These are phyloP conservation scores for Spergularia marina DNA, from an alignment of 148 eudicot species.

Conservation along the genomic window DNA sequence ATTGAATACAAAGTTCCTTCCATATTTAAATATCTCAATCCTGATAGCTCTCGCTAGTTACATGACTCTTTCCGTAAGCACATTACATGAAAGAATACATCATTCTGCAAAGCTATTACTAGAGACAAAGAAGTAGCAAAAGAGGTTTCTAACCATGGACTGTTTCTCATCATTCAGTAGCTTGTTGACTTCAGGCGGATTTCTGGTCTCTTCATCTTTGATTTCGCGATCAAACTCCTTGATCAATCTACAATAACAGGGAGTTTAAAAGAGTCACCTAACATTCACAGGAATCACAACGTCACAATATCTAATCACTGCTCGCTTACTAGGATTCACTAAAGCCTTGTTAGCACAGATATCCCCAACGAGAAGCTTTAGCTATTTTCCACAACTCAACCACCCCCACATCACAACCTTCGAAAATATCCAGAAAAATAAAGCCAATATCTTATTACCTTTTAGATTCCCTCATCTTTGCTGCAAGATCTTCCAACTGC, in stretches of 20 bases:
- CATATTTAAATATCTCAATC: not conserved
- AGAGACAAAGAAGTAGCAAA: slow-evolving; percentile 10
- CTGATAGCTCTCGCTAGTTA: not conserved
- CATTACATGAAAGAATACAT: not conserved
- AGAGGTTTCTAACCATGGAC: slow-evolving; percentile 58
- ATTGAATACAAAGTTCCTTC: too few relatives aligned
- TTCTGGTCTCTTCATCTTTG: slow-evolving; percentile 84
- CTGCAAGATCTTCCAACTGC: slow-evolving; percentile 96
- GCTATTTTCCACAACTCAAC: not conserved
- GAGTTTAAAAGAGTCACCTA: not conserved
- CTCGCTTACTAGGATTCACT: not conserved
- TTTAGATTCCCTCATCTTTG: slow-evolving; percentile 97
- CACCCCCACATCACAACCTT: not conserved
- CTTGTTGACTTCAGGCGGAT: slow-evolving; percentile 79
- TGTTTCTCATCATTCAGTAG: slow-evolving; percentile 96
- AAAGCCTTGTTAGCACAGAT: not conserved
- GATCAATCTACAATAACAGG: slow-evolving; percentile 46
- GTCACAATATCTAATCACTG: not conserved
- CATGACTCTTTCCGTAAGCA: slow-evolving; percentile 1
- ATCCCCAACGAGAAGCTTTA: not conserved
- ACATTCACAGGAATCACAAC: not conserved
- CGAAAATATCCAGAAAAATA: not conserved
- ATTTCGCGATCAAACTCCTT: slow-evolving; percentile 98
- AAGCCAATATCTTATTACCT: slow-evolving; percentile 39
- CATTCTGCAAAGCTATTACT: not conserved